Evolutionary conservation across 306 rosid genomes (phyloP).

Genomic region (Corylus americana): DNA sequence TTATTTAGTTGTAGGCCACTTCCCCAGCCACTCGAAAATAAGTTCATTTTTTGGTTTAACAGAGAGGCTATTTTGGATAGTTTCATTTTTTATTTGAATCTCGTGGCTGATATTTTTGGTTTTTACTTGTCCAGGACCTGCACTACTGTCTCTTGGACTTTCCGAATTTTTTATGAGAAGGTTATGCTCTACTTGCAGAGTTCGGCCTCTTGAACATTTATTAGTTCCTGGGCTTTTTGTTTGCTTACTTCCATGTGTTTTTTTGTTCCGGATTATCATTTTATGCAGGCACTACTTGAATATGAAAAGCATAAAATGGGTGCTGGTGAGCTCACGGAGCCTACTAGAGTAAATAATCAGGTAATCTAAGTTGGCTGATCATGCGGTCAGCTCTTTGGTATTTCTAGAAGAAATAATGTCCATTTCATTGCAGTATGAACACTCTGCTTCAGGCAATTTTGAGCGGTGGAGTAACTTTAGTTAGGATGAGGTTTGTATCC

Average conservation of each 20-base stretch:
- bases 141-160: conserved; percentile 97
- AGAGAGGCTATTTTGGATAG: background rate
- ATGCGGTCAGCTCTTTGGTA: background rate
- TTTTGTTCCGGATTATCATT: background rate
- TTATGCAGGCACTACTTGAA: conserved; percentile 90
- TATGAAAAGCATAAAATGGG: conserved; percentile 82
- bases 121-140: conserved; percentile 71
- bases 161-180: conserved; percentile 97
- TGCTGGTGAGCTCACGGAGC: conserved; percentile 82
- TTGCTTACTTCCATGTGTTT: background rate
- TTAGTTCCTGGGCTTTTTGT: background rate
- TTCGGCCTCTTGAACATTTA: background rate
- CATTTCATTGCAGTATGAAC: background rate
- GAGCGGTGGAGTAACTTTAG: conserved; percentile 1
- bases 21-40: background rate
- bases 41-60: background rate
- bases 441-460: background rate
- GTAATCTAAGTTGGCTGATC: conserved; percentile 32
- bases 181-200: conserved; percentile 35
- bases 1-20: background rate
- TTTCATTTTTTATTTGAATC: background rate
- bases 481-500: background rate
- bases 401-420: background rate
- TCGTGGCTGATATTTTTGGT: conserved; percentile 12
- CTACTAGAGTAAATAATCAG: conserved; percentile 68